Base-by-base conservation (phyloP, 352 stramenopile genomes). In the Globisporangium nunn region DNA sequence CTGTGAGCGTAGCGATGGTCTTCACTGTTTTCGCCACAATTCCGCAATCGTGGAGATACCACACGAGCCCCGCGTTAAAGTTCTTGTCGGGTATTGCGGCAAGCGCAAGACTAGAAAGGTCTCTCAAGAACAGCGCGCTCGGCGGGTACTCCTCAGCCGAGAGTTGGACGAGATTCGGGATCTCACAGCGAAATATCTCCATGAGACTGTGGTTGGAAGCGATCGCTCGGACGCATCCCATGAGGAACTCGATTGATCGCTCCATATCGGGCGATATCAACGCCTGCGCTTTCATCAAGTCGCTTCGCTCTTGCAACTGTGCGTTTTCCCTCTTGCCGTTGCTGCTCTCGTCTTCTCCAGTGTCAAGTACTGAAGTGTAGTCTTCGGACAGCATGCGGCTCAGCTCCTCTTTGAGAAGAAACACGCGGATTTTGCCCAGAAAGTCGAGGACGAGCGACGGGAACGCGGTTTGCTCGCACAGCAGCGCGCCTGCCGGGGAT, bases 391-490 rank as follows among this genome's bases (percentile, higher is more conserved):
- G 18, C 56, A 88, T 63, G 14, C 40, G 45, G 11, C 52, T 47
- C 1, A 90, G 56, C 53, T 86, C 75, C 35, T 77, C 66, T 40
- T 75, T 71, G 31, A 89, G 51, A 0, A 82, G 54, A 37, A 74
- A 67, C 6, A 77, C 46, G 7, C 75, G 62, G 41, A 88, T 65
- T 50, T 78, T 88, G 30, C 72, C 66, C 10, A 88, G 53, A 48
- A 87, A 85, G 57, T 88, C 81, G 28, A 90, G 50, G 8, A 84
- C 69, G 14, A 92, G 59, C 15, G 81, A 88, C 7, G 76, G 78
- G 44, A 92, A 82, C 35, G 75, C 73, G 0, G 72, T 85, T 63
- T 89, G 77, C 6, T 92, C 79, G 53, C 81, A 88, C n/a, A 90
- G 54, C 1, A 54, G 54, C 12, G 68, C 33, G 2, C 81, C 81